These are phyloP conservation scores for Xylaria arbuscula DNA, from an alignment of 2,329 filamentous ascomycete species.

Conservation along the genomic window DNA sequence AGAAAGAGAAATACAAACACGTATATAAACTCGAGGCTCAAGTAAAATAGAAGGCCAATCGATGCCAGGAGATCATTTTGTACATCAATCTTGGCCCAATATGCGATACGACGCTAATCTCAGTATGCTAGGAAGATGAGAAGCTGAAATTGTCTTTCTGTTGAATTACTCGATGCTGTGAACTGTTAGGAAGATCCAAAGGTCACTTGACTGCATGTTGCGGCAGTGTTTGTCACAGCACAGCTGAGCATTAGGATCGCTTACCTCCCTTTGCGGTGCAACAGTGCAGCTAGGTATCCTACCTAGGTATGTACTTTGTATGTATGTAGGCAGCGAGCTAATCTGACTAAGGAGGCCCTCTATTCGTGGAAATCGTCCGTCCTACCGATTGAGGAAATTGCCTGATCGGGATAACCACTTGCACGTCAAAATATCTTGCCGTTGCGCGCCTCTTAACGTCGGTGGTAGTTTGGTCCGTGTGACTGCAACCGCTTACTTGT, in stretches of 20 bases:
- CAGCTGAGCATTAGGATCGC: neutral
- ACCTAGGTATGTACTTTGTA: no score
- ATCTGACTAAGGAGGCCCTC: neutral
- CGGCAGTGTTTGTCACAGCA: constrained; percentile 20
- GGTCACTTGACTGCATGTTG: neutral
- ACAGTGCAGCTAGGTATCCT: neutral
- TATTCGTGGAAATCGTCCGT: constrained; percentile 6
- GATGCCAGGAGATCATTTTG: neutral
- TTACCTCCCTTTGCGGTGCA: neutral
- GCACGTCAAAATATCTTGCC: neutral
- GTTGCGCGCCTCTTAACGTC: neutral
- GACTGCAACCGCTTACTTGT: neutral
- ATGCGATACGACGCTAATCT: neutral
- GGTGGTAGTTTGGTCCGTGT: neutral
- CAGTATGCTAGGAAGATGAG: neutral
- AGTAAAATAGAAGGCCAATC: neutral
- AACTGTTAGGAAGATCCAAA: constrained; percentile 5
- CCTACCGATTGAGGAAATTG: constrained; percentile 23
- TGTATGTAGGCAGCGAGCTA: neutral
- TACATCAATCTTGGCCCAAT: neutral
- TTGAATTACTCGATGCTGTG: constrained; percentile 1
- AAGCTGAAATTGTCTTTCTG: neutral
- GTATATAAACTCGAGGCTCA: neutral
- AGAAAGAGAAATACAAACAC: neutral
- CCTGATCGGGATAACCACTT: constrained; percentile 27